phyloP scores from a whole-genome alignment of 768 basidiomycete genomes.

The Artomyces pyxidatus region DNA sequence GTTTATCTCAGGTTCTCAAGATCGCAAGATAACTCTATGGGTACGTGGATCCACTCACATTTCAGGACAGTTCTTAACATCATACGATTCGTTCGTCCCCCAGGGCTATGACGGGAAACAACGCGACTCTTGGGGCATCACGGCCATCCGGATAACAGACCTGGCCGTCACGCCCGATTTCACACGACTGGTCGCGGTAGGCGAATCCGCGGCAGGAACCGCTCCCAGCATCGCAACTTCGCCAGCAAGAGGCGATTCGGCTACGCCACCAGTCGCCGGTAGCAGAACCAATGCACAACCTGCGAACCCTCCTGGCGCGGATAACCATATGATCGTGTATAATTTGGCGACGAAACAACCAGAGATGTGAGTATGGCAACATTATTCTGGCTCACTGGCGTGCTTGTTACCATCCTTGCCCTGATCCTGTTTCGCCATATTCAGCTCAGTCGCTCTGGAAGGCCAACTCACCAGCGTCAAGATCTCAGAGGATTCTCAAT shows the following conservation, averaged over 20 bases:
- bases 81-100: conserved; percentile 6
- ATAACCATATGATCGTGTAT: conserved; percentile 66
- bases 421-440: conserved; percentile 14
- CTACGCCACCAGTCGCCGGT: conserved; percentile 12
- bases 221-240: conserved; percentile 6
- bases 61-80: conserved; percentile 7
- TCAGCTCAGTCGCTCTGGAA: conserved; percentile 55
- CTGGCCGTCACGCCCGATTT: conserved; percentile 83
- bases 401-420: no score
- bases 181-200: conserved; percentile 77
- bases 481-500: conserved; percentile 79
- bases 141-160: conserved; percentile 77
- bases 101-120: conserved; percentile 73
- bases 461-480: conserved; percentile 86
- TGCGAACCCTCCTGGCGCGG: conserved; percentile 25
- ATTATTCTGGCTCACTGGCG: no score
- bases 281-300: conserved; percentile 20
- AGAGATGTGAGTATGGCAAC: conserved; percentile 45
- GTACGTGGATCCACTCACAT: conserved; percentile 35
- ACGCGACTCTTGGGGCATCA: conserved; percentile 58
- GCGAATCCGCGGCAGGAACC: conserved; percentile 42
- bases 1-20: conserved; percentile 85
- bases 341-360: conserved; percentile 61
- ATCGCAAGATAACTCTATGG: conserved; percentile 79
- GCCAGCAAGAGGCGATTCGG: conserved; percentile 15